A percentile compares a stretch with the other conserved stretches of the same genome.
Conservation (phyloP, 202 grass and related monocot species). For the Eragrostis tef region DNA sequence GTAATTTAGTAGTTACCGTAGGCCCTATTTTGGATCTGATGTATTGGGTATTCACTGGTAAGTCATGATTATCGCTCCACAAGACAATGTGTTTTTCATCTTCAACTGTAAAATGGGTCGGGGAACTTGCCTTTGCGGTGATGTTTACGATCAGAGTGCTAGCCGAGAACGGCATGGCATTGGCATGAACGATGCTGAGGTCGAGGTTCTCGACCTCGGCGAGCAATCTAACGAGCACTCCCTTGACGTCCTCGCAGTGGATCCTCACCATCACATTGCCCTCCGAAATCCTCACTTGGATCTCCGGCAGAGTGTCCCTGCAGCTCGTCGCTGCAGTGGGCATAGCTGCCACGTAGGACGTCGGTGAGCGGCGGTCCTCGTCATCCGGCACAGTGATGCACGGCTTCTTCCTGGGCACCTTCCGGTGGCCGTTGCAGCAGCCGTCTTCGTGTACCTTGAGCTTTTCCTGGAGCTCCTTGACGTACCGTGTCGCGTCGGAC, state of each 20-base stretch:
- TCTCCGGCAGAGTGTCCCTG: slow-evolving; percentile 55
- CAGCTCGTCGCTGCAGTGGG: background rate
- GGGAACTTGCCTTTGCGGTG: slow-evolving; percentile 46
- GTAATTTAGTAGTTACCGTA: background rate
- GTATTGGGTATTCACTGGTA: no score
- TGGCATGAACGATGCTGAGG: slow-evolving; percentile 65
- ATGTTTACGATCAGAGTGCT: slow-evolving; percentile 48
- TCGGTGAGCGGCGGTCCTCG: background rate
- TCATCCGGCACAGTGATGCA: background rate
- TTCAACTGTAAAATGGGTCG: background rate
- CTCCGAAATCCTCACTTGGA: slow-evolving; percentile 57
- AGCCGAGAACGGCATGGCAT: slow-evolving; percentile 57
- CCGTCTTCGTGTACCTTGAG: slow-evolving; percentile 52
- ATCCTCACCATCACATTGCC: slow-evolving; percentile 53
- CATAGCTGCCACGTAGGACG: background rate
- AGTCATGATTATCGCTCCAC: background rate
- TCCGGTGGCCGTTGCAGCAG: slow-evolving; percentile 24
- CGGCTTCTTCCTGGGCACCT: slow-evolving; percentile 53
- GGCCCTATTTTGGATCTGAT: background rate
- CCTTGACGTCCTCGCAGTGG: slow-evolving; percentile 46
- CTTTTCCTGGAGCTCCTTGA: slow-evolving; percentile 71
- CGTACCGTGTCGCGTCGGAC: slow-evolving; percentile 63
- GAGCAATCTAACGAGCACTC: slow-evolving; percentile 53
- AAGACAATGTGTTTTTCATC: background rate
- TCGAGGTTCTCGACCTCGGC: slow-evolving; percentile 56